A percentile compares a stretch with the other conserved stretches of the same genome.
These are phyloP conservation scores for Elaphomyces granulatus DNA, from an alignment of 495 filamentous ascomycete species.

Conservation along the genomic window DNA sequence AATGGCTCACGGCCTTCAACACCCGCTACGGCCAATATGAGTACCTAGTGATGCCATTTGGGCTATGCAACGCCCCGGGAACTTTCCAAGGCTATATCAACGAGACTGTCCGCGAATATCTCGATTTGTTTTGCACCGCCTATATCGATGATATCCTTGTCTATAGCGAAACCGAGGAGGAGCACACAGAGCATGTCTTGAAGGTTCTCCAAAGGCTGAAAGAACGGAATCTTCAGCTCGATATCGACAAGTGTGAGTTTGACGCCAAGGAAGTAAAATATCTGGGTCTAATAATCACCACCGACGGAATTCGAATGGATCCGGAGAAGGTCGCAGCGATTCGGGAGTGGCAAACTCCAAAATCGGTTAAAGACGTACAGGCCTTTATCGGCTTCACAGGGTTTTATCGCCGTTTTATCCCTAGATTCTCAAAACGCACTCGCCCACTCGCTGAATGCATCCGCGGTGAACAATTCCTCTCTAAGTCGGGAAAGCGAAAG, in stretches of 20 bases:
- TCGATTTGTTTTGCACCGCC: conserved; percentile 6
- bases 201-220: conserved; percentile 1
- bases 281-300: conserved; percentile 6
- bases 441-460: conserved; percentile 2
- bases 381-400: conserved; percentile 6
- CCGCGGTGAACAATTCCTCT: conserved; percentile 1
- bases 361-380: conserved; percentile 6
- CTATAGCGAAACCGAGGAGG: conserved; percentile 4
- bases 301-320: conserved; percentile 4
- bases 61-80: conserved; percentile 8
- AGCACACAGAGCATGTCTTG: conserved; percentile 7
- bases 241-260: conserved; percentile 11
- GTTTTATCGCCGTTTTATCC: conserved; percentile 8
- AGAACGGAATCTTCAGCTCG: conserved; percentile 4
- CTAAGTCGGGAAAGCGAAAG: neutral
- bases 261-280: conserved; percentile 4
- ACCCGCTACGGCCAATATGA: conserved; percentile 9
- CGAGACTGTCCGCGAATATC: conserved; percentile 4
- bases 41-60: conserved; percentile 10
- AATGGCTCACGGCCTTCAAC: conserved; percentile 10
- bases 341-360: conserved; percentile 2
- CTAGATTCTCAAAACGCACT: conserved; percentile 3
- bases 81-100: conserved; percentile 10
- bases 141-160: conserved; percentile 12
- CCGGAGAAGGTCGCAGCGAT: conserved; percentile 7